Base-by-base conservation (phyloP, 768 basidiomycete genomes). In the Gymnopilus junonius region DNA sequence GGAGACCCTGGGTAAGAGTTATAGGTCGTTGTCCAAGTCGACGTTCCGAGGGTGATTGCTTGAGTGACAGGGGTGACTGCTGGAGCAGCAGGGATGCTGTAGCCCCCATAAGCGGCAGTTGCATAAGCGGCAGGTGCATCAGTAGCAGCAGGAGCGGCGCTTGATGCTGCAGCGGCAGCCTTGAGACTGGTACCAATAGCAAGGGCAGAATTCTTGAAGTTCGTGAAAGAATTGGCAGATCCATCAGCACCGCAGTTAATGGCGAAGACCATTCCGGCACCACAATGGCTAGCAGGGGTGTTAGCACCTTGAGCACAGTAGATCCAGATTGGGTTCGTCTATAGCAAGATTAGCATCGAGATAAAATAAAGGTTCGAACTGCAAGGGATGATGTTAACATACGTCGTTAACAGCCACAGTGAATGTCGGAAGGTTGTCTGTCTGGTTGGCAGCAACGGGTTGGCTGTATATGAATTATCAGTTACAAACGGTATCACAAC, bases 251-350 rank as follows among this genome's bases (percentile, higher is more conserved):
- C 85, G 73, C 85, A 86, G 75, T 90, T 89, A 70, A 88, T 81
- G 20, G 86, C 82, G 70, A 88, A 88, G 43, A 90, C 86, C 87
- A 90, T 89, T 67, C 87, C 87, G 63, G 75, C 67, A 58, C 86
- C 86, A 66, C 88, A 89, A 72, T 90, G 88, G 61, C 79, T 82
- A 35, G 72, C 76, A 4, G 86, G 76, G 2, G 82, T 84, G 40
- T 79, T 76, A 43, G 75, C 79, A 55, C 76, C 83, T 66, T 89
- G 87, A 43, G 73, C 74, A 70, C 88, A 89, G 77, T 82, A 83
- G 3, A 87, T 76, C 88, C 87, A 88, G 37, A 86, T 75, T 4
- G 87, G 87, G 37, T 80, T 67, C 7, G 83, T 85, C 85, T 86
- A 59, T 32, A 60, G 55, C 55, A 31, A 23, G 27, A 56, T 58